Base-by-base conservation (phyloP, 108 stramenopile genomes). In the Cyclotella cryptica region DNA sequence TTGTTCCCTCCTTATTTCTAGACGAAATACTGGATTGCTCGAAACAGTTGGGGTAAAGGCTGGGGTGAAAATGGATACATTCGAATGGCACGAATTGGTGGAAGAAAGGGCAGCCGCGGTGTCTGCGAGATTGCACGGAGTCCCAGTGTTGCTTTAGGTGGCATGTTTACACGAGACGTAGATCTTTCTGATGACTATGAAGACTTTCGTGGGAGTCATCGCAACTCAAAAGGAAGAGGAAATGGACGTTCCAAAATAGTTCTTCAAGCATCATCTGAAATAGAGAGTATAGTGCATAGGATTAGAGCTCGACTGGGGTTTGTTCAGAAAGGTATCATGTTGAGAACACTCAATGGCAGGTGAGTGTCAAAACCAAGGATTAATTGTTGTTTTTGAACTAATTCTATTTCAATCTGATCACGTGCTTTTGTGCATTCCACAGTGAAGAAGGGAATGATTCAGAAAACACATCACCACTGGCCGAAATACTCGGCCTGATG, bases 41-140 rank as follows among this genome's bases (percentile, higher is more conserved):
- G 91, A 1, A 94, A 94, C 69, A 85, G 85, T 10, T 85, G 80
- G 93, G 89, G 91, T 3, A 67, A 24, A 17, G 79, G 72, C 11
- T 94, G 93, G 93, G 93, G 93, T 19, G 90, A 90, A 66, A 74
- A 89, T 55, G 93, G 93, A 15, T 92, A 84, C 49, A 74, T 92
- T 24, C 81, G 78, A 27, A 81, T 94, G 66, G 72, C 71, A 61
- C 84, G 93, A 61, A 52, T 63, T n/a, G 80, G 79, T 46, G 88
- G 88, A 12, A 66, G 46, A 59, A 88, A 87, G 70, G 82, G 80
- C 21, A 58, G 51, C 53, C 80, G 74, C 4, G 91, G 93, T 12
- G 74, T 94, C 66, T 94, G 93, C 69, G 93, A 90, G 0, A 88
- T 94, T 26, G 89, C 93, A 0, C 62, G 77, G 51, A 90, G 78